Base-by-base conservation (phyloP, 2,329 filamentous ascomycete genomes). In the Fusarium multiceps region DNA sequence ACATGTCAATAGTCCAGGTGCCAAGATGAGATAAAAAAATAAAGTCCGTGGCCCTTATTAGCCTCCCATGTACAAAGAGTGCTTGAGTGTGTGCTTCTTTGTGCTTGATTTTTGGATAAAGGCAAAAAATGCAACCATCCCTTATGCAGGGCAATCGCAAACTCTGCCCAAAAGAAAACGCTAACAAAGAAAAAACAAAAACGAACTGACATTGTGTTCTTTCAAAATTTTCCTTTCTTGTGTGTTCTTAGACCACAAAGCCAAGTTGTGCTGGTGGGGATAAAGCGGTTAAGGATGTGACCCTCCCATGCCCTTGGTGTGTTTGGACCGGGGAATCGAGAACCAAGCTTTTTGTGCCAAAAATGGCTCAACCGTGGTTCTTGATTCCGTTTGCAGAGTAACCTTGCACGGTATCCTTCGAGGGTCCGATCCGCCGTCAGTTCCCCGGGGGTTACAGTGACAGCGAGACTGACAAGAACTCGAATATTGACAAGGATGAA, bases 271-370 rank as follows among this genome's bases (percentile, higher is more conserved):
- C 25, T 37, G 21, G 41, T 62, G 66, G 61, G 41, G 53, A 55
- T 48, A 37, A 54, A 20, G 25, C 49, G 18, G 49, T 42, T 71
- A 32, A 65, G 32, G 37, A 43, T 55, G 40, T 41, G 58, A 57
- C 58, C 67, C 30, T 68, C 25, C 27, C 42, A 64, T 51, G 28
- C 46, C 30, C 27, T 25, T 43, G 18, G 49, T 55, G 34, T 37
- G 34, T n/a, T 37, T 48, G 21, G 27, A 20, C 30, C n/a, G n/a
- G 43, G 49, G 30, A 51, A 46, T 68, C 21, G 18, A 59, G 54
- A 53, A 54, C 68, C 64, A 71, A 69, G 68, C 64, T 69, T 69
- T 69, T 45, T 27, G 54, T 55, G 54, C 68, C 46, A 68, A 65
- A 68, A 68, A 55, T 55, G 41, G 53, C 67, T 68, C 63, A 60